Conservation (phyloP, 257 asterid genomes). For the Thymus mandschuricus region DNA sequence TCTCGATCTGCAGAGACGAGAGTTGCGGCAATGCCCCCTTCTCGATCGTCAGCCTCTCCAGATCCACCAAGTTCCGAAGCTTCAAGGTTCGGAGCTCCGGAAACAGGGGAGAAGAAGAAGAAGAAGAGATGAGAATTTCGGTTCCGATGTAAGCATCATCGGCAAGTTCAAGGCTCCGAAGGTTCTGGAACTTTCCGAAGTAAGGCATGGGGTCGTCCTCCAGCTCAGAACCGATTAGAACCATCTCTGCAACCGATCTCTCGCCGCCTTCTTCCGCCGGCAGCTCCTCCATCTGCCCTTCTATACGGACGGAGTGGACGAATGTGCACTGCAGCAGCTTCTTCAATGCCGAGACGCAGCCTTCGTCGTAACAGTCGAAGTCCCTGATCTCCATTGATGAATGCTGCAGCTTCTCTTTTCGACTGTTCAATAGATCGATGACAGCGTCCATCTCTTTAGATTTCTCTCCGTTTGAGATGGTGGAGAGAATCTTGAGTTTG, state of each 20-base stretch:
- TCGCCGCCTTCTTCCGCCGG: not conserved
- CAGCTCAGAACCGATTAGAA: slow-evolving; percentile 27
- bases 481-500: slow-evolving; percentile 3
- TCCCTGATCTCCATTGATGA: slow-evolving; percentile 23
- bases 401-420: not conserved
- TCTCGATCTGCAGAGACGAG: too few relatives aligned
- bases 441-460: slow-evolving; percentile 16
- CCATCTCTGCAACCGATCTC: slow-evolving; percentile 19
- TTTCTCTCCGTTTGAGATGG: not conserved
- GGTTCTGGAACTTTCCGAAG: slow-evolving; percentile 21
- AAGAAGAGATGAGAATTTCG: not conserved
- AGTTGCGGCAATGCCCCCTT: too few relatives aligned
- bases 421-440: not conserved
- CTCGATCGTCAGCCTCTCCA: not conserved
- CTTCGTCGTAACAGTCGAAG: slow-evolving; percentile 12
- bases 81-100: slow-evolving; percentile 32
- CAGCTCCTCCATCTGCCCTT: slow-evolving; percentile 25
- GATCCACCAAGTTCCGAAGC: slow-evolving; percentile 17
- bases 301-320: slow-evolving; percentile 22
- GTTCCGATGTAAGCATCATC: slow-evolving; percentile 25
- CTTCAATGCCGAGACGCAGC: not conserved
- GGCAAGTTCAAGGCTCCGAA: slow-evolving; percentile 27
- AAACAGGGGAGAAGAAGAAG: slow-evolving; percentile 5
- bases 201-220: slow-evolving; percentile 22
- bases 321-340: slow-evolving; percentile 9